Evolutionary conservation across 345 rosid genomes (phyloP), one percentile per base, ranked within the genome.

Genomic region (Euphorbia tirucalli): DNA sequence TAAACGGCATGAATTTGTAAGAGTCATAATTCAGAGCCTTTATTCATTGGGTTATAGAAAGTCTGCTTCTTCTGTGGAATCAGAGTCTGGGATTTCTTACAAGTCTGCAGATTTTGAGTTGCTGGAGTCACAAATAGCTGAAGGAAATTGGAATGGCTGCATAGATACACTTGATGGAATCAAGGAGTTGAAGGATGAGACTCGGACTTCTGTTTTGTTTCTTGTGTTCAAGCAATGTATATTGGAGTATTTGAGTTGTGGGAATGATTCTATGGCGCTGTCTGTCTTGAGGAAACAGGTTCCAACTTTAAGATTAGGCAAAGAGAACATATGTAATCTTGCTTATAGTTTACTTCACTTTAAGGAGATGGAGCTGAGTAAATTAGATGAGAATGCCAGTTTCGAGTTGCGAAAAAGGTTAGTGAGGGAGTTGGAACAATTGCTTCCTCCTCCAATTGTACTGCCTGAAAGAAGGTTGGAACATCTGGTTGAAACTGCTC

Each of bases 101-200:
- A 87, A 85, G 71, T 83, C 90, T 3, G 32, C 57, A 22, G 85
- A 85, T 48, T 76, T 82, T 66, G 84, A 82, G 62, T 48, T 77
- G 84, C 81, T 91, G 68, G 96, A 90, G 77, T 79, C 77, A 27
- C 88, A 85, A 78, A 82, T 87, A 71, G 80, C 84, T 54, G 71
- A 71, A 55, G 97, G 96, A 11, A 74, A 86, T 56, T 94, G 96
- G 96, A 88, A 89, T 71, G 78, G 75, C 61, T 94, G 87, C 76
- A 39, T 91, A 28, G 74, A 75, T 39, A 80, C 82, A 0, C 66
- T 94, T 5, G 84, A 75, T 72, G 71, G 76, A 24, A 70, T 85
- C 19, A 73, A 67, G 37, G 90, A 78, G 65, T 57, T 78, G 64
- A 76, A 22, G 57, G 90, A 84, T 24, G 95, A 90, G 13, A 71